Evolutionary conservation across 768 basidiomycete genomes (phyloP).

Genomic region (Sutorius australiensis): DNA sequence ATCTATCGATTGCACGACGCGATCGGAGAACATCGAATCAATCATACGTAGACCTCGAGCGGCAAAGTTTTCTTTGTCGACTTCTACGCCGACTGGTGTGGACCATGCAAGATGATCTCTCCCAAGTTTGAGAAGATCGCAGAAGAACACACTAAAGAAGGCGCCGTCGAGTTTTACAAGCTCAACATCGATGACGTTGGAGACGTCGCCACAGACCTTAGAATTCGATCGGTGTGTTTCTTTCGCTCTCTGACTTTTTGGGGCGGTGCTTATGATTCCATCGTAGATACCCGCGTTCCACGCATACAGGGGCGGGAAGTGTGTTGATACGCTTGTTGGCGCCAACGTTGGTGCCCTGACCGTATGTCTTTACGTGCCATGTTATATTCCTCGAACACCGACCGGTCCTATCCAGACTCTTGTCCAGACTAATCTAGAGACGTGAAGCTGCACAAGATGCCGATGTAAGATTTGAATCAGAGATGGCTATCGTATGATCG

Average conservation of each 20-base stretch:
- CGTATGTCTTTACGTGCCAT: constrained; percentile 4
- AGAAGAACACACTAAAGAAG: constrained; percentile 5
- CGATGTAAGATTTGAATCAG: neutral
- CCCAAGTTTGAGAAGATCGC: constrained; percentile 11
- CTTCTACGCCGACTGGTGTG: constrained; percentile 22
- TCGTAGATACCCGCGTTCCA: constrained; percentile 21
- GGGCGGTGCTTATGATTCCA: neutral
- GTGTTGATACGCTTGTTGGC: neutral
- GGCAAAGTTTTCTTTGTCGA: constrained; percentile 6
- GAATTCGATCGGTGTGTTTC: constrained; percentile 49
- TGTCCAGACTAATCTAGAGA: neutral
- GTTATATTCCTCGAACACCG: neutral
- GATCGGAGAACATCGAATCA: neutral
- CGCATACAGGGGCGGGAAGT: neutral
- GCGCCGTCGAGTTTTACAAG: constrained; percentile 58
- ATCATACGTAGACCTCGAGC: neutral
- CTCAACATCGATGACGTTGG: constrained; percentile 60
- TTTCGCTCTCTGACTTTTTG: neutral
- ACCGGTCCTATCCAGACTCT: neutral
- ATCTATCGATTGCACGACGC: neutral
- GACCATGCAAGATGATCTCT: constrained; percentile 14
- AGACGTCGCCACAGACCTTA: constrained; percentile 47
- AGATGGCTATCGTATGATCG: neutral
- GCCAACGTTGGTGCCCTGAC: neutral
- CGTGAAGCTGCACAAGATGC: neutral